Evolutionary conservation across 495 filamentous ascomycete genomes (phyloP), one percentile per base, ranked within the genome.

Genomic region (Penicillium maclennaniae): DNA sequence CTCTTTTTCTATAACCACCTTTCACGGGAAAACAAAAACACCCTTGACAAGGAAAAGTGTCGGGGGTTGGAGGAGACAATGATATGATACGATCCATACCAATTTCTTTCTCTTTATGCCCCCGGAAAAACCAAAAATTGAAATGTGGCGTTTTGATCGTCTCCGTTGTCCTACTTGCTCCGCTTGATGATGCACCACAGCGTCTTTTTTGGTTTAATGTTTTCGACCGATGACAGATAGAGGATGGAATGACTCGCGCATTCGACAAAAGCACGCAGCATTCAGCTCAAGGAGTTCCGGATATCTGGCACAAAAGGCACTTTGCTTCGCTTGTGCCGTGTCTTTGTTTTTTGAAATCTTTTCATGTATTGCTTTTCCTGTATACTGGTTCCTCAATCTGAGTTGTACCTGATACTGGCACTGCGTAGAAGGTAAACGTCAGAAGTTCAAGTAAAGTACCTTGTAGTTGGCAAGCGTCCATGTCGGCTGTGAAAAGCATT

Each of bases 251-350:
- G 61, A 56, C 60, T 59, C 46, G 52, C 47, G 47, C 60, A 59
- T 59, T 56, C 47, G 47, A 63, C 48, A 51, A 56, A 59, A 60
- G 43, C 45, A 48, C 26, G 39, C 48, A 57, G 60, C 63, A 63
- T 66, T 48, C 53, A 51, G 55, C 63, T 59, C 50, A 81, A 82
- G 85, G 83, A 80, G 79, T 79, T 92, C 87, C 87, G 87, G 88
- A 91, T 89, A 90, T 89, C 86, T 87, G 83, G 82, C 83, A 84
- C 59, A 63, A 66, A 61, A 59, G 60, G 65, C 76, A 79, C 75
- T 68, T 67, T 58, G 47, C 56, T 54, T 63, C 54, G 60, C 56
- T 71, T 72, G 75, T 70, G 72, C 66, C 61, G 63, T 68, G 66
- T 64, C 59, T 55, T 51, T 59, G 60, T 50, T 44, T 61, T 51